Conservation (phyloP, 257 asterid species). For the Scutellaria galericulata region DNA sequence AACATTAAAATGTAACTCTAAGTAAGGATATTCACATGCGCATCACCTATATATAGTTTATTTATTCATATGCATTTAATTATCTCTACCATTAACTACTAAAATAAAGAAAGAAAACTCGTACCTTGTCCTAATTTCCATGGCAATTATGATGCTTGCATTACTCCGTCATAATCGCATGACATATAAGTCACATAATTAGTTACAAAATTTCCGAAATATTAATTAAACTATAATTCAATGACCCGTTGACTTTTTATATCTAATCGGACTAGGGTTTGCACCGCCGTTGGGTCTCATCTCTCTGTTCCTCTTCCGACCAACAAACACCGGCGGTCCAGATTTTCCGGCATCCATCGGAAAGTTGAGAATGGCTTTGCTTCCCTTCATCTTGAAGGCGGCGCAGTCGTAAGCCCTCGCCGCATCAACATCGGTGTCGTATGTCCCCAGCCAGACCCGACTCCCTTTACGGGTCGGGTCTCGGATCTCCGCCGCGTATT, state of each 20-base stretch:
- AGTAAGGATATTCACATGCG: no score
- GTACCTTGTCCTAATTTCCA: no score
- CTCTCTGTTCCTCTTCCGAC: constrained; percentile 60
- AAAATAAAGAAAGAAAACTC: no score
- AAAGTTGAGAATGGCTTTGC: constrained; percentile 75
- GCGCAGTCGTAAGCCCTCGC: constrained; percentile 91
- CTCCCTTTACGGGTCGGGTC: constrained; percentile 77
- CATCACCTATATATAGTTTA: no score
- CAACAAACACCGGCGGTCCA: constrained; percentile 49
- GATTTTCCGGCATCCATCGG: constrained; percentile 80
- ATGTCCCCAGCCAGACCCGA: constrained; percentile 89
- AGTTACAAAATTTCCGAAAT: not conserved
- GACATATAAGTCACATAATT: not conserved
- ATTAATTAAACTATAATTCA: not conserved
- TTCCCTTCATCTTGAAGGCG: constrained; percentile 85
- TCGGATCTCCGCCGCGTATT: constrained; percentile 87
- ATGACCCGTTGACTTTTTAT: not conserved
- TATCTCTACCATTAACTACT: no score
- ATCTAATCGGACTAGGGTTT: no score
- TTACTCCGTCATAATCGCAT: not conserved
- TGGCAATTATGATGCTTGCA: not conserved
- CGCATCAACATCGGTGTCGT: constrained; percentile 65
- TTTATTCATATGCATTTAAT: no score
- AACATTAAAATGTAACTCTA: no score
- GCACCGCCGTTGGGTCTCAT: not conserved